Base-by-base conservation (phyloP, 495 filamentous ascomycete genomes). In the Symbiotaphrina buchneri region DNA sequence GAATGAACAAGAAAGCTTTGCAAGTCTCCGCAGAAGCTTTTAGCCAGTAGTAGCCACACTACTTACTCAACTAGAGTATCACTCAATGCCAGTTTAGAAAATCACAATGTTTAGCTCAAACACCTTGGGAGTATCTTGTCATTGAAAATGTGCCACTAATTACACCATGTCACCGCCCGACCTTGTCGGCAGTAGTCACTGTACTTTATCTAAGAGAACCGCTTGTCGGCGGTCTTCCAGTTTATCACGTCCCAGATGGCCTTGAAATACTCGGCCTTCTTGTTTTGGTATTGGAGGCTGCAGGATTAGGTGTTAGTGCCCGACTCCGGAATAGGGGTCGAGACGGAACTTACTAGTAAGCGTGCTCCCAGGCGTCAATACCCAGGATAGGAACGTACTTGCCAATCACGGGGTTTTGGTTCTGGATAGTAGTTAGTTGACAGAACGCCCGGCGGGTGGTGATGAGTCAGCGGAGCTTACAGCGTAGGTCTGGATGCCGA, bases 201-300 rank as follows among this genome's bases (percentile, higher is more conserved):
- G n/a, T n/a, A n/a, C n/a, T n/a, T n/a, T n/a, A n/a, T n/a, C n/a
- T n/a, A n/a, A n/a, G n/a, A n/a, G n/a, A 85, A 87, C 34, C 87
- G 70, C 52, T 75, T 66, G 63, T 91, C 90, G 21, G 75, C 87
- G 23, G 74, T 63, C 64, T 85, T 87, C 87, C 87, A 97, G 61
- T 95, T 95, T 43, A 97, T 63, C 28, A 97, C 81, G 40, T 94
- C 81, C 87, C 87, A 97, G 48, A 97, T 76, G 35, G 82, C 82
- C 35, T 67, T 68, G 53, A 97, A 93, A 59, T 97, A 97, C 52
- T 94, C 90, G 32, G 79, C 87, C 68, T 97, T 97, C 48, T 85
- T 75, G 60, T 95, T 97, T 64, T 93, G 66, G 54, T 97, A 97
- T 61, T 97, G 82, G 34, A 97, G 61, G 56, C 71, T 77, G 43